Evolutionary conservation across 2,329 filamentous ascomycete genomes (phyloP), one percentile per base, ranked within the genome.

Genomic region (Xylariaceae sp.): DNA sequence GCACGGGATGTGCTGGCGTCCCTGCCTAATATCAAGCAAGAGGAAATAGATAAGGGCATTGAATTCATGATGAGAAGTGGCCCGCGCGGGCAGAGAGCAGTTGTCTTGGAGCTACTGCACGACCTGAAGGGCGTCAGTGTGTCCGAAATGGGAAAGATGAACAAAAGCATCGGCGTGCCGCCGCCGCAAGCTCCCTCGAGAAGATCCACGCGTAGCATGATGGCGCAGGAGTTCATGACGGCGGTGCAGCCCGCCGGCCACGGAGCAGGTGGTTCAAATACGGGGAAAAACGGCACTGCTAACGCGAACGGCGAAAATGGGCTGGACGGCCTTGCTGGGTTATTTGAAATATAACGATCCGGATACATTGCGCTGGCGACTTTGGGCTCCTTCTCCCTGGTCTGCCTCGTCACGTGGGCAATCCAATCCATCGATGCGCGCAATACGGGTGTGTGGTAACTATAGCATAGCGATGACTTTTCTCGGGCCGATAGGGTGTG

Each of bases 111-210:
- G 58, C 74, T 99, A 15, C 76, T 99, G 19, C 88, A 91, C 62
- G 86, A 91, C 41, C 79, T 99, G 6, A 85, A 95, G 61, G 94
- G 94, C 0, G 86, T 97, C 5, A 92, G 91, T 63, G 89, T 99
- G 52, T 89, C 92, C 7, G 94, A 99, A 72, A 88, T 94, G 76
- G 94, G 94, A 22, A 94, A 89, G 70, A 84, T 99, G 6, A 76
- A 72, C 48, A 83, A 83, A 68, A 78, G 74, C 43, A 71, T 71
- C 12, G 72, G 72, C 13, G n/a, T 64, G 37, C 46, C 58, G n/a
- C 62, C 63, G 9, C 57, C 57, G n/a, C 58, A 54, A 18, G 59
- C 61, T 13, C 36, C 58, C 1, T 45, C 54, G 9, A 79, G 78
- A 66, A 79, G 73, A 60, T 66, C 72, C 18, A 65, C 67, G 5